Conservation (phyloP, 768 basidiomycete genomes). For the Leccinum ochraceum region DNA sequence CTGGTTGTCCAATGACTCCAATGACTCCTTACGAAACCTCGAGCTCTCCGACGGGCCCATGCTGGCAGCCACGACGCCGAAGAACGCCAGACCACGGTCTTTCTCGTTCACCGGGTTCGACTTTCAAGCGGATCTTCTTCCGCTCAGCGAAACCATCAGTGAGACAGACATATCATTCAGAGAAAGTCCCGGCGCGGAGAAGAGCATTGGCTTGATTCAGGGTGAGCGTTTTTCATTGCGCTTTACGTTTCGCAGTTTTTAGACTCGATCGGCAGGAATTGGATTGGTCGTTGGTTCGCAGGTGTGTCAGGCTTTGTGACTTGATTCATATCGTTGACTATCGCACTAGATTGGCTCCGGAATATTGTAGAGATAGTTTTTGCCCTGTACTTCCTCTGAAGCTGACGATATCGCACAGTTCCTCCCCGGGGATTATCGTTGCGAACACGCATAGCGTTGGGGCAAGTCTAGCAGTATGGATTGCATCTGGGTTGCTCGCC, state of each 20-base stretch:
- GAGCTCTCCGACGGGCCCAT: constrained; percentile 72
- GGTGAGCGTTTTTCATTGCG: constrained; percentile 45
- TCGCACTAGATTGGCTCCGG: constrained; percentile 78
- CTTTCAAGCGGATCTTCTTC: constrained; percentile 76
- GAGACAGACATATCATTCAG: constrained; percentile 56
- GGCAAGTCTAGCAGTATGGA: constrained; percentile 85
- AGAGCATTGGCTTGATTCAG: constrained; percentile 74
- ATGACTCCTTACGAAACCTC: constrained; percentile 74
- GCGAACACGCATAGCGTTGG: constrained; percentile 89
- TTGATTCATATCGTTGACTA: constrained; percentile 6
- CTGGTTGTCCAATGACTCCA: constrained; percentile 48
- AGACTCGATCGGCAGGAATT: constrained; percentile 53
- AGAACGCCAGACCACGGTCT: constrained; percentile 45
- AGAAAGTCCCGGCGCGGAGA: constrained; percentile 62
- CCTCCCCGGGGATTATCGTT: constrained; percentile 89
- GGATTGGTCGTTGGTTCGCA: constrained; percentile 83
- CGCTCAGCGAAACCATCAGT: constrained; percentile 73
- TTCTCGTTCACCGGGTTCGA: constrained; percentile 78
- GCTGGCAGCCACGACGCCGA: constrained; percentile 15
- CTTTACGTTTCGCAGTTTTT: constrained; percentile 2
- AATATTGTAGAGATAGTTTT: constrained; percentile 70
- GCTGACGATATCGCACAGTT: constrained; percentile 45
- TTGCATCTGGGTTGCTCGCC: constrained; percentile 76
- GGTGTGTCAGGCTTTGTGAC: constrained; percentile 36
- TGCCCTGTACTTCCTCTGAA: not conserved